Evolutionary conservation across 176 grass and related monocot species (phyloP).

Genomic region (bread wheat (Triticum aestivum)): DNA sequence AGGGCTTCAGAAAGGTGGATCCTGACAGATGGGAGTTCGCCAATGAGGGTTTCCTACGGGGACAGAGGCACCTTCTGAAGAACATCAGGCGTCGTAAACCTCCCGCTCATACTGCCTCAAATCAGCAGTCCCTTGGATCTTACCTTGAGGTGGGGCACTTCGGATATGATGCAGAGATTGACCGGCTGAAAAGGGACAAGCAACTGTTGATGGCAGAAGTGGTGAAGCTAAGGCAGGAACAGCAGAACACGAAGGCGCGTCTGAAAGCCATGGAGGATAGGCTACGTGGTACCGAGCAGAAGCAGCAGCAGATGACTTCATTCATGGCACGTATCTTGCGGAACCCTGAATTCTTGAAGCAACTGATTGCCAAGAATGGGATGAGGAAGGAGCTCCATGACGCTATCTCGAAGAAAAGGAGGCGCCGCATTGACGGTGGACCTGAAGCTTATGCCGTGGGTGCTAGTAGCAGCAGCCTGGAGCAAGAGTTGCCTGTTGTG

Average conservation of each 20-base stretch:
- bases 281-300: slow-evolving; percentile 79
- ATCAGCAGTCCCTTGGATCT: slow-evolving; percentile 57
- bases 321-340: slow-evolving; percentile 76
- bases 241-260: slow-evolving; percentile 68
- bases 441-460: slow-evolving; percentile 44
- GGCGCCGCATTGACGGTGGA: slow-evolving; percentile 58
- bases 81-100: slow-evolving; percentile 75
- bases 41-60: slow-evolving; percentile 79
- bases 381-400: slow-evolving; percentile 79
- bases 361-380: slow-evolving; percentile 62
- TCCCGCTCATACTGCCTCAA: slow-evolving; percentile 37
- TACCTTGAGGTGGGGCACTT: slow-evolving; percentile 91
- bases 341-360: slow-evolving; percentile 73
- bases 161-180: slow-evolving; percentile 69
- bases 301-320: slow-evolving; percentile 76
- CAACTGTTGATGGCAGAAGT: slow-evolving; percentile 77
- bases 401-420: slow-evolving; percentile 83
- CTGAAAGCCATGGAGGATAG: slow-evolving; percentile 86
- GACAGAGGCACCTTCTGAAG: slow-evolving; percentile 85
- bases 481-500: slow-evolving; percentile 34
- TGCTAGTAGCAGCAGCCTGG: slow-evolving; percentile 30
- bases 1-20: slow-evolving; percentile 98
- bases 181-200: slow-evolving; percentile 72
- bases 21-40: slow-evolving; percentile 96
- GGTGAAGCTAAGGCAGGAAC: slow-evolving; percentile 90